Evolutionary conservation across 2,329 filamentous ascomycete species (phyloP).

Genomic region (Phaeoacremonium minimum): DNA sequence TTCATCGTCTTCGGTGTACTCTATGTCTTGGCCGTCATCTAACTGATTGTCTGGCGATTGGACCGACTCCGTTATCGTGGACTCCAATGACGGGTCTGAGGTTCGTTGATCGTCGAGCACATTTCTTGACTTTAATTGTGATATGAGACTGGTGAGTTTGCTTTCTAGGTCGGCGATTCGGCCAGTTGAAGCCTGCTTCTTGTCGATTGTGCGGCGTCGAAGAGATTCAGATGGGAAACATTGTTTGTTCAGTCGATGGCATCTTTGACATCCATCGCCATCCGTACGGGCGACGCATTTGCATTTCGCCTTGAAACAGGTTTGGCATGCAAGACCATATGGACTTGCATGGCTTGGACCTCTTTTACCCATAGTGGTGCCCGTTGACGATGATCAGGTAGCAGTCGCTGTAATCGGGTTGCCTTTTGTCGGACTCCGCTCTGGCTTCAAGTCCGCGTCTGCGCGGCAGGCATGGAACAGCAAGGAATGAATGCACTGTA

Average conservation of each 20-base stretch:
- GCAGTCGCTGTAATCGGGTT: too few species aligned
- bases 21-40: background rate
- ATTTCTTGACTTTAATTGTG: slow-evolving; percentile 18
- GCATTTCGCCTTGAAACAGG: slow-evolving; percentile 18
- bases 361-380: background rate
- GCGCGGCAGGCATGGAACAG: too few species aligned
- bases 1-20: slow-evolving; percentile 1
- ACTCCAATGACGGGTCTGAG: background rate
- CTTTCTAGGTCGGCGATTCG: slow-evolving; percentile 28
- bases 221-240: slow-evolving; percentile 26
- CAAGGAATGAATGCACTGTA: too few species aligned
- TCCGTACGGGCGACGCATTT: slow-evolving; percentile 13
- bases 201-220: slow-evolving; percentile 21
- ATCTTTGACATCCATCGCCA: slow-evolving; percentile 15
- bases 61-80: background rate
- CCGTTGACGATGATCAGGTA: too few species aligned
- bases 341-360: background rate
- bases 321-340: slow-evolving; percentile 16
- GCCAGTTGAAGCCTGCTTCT: slow-evolving; percentile 18
- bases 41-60: background rate
- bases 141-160: slow-evolving; percentile 24
- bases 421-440: too few species aligned
- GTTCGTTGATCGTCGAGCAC: slow-evolving; percentile 5
- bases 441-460: too few species aligned
- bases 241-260: slow-evolving; percentile 24